These are phyloP conservation scores for Collybia sp. DNA, from an alignment of 768 basidiomycete species.

Conservation along the genomic window DNA sequence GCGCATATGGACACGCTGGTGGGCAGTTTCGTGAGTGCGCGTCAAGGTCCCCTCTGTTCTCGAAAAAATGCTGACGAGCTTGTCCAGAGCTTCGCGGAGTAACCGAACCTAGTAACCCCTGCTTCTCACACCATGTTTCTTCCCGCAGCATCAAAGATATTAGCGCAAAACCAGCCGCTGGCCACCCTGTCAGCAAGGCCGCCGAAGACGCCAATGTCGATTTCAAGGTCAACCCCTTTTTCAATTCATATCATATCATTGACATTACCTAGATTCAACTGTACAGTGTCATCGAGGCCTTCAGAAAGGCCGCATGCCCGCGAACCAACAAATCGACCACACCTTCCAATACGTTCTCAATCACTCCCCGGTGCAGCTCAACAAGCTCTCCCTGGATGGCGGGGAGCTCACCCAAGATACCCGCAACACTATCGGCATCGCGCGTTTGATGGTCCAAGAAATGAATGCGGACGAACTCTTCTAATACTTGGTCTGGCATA, in stretches of 20 bases:
- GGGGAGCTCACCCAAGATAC: constrained; percentile 69
- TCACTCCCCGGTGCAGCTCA: constrained; percentile 52
- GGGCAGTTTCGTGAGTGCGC: too few species aligned
- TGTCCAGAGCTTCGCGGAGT: too few species aligned
- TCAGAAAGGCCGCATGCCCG: constrained; percentile 75
- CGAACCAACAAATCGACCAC: constrained; percentile 75
- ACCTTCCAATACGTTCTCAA: constrained; percentile 63
- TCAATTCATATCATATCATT: constrained; percentile 1
- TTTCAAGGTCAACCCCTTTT: constrained; percentile 51
- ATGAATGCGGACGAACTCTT: constrained; percentile 92
- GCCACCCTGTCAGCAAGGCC: constrained; percentile 55
- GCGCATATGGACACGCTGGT: too few species aligned
- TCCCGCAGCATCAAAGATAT: constrained; percentile 57
- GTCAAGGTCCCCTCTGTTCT: too few species aligned
- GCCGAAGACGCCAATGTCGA: constrained; percentile 71
- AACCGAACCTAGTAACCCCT: background rate
- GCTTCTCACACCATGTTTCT: constrained; percentile 51
- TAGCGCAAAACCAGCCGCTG: constrained; percentile 46
- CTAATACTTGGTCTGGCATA: constrained; percentile 88
- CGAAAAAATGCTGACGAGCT: too few species aligned
- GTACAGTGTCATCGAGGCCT: constrained; percentile 78
- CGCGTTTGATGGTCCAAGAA: constrained; percentile 60
- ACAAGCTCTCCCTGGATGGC: constrained; percentile 73
- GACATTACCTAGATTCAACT: constrained; percentile 49
- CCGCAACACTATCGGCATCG: constrained; percentile 74